Percentiles rank a stretch among this genome's conserved stretches.
Evolutionary conservation across 139 green algal species (phyloP).

Genomic region (Tetradesmus lagerheimii): DNA sequence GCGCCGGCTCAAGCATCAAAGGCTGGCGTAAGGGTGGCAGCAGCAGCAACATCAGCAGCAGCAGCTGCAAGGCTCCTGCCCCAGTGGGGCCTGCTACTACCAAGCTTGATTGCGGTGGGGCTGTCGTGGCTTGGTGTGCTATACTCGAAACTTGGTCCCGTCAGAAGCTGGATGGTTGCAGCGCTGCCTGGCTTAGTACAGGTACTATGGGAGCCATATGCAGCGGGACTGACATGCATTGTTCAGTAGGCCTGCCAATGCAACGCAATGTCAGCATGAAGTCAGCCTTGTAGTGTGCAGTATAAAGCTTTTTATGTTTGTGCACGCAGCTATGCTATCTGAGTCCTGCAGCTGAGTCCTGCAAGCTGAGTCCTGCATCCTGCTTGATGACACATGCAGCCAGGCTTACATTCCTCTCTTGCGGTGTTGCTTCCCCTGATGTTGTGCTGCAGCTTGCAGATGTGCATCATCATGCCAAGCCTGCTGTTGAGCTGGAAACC

Average conservation of each 20-base stretch:
- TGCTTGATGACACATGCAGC: neutral
- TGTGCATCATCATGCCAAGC: neutral
- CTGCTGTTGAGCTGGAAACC: neutral
- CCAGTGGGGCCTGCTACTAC: neutral
- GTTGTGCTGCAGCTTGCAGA: neutral
- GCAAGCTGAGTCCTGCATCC: no score
- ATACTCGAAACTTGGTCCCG: neutral
- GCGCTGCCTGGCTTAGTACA: neutral
- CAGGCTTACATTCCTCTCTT: neutral
- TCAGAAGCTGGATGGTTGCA: slow-evolving; percentile 5
- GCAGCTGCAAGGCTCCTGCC: neutral
- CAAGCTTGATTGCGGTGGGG: neutral
- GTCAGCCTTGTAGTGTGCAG: no score
- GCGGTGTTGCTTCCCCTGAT: neutral
- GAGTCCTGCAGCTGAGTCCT: no score
- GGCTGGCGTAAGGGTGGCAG: neutral
- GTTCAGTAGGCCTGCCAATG: neutral
- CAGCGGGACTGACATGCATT: neutral
- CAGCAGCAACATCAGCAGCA: neutral
- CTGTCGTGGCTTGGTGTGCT: neutral
- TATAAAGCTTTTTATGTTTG: no score
- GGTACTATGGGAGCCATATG: neutral
- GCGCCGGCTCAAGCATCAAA: neutral
- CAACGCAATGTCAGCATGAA: no score
- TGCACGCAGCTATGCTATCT: neutral